phyloP scores from a whole-genome alignment of 2,329 filamentous ascomycete genomes.

The Rhinocladiella mackenziei region DNA sequence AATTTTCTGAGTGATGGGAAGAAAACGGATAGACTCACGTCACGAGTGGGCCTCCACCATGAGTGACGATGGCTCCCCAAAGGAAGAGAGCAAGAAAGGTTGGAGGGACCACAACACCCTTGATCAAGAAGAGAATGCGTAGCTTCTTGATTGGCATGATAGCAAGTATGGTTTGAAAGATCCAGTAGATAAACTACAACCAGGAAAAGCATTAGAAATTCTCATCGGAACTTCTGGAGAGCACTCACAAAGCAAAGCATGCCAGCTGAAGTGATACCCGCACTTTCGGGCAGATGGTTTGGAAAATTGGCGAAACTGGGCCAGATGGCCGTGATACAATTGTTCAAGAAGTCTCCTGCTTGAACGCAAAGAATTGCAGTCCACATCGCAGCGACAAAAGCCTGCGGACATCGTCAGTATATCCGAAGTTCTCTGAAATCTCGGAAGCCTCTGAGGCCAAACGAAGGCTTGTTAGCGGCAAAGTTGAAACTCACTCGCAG shows the following conservation, averaged over 20 bases:
- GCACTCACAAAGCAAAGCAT: slow-evolving; percentile 46
- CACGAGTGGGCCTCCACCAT: slow-evolving; percentile 42
- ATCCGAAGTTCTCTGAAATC: neutral
- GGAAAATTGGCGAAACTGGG: slow-evolving; percentile 44
- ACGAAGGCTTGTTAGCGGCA: neutral
- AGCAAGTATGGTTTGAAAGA: slow-evolving; percentile 44
- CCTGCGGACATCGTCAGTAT: neutral
- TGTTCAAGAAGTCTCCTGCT: slow-evolving; percentile 42
- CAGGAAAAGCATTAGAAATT: too few species aligned
- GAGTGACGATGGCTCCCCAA: slow-evolving; percentile 43
- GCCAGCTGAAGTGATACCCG: slow-evolving; percentile 39
- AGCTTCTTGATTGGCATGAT: slow-evolving; percentile 45
- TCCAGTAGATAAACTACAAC: slow-evolving; percentile 48
- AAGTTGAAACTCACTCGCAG: slow-evolving; percentile 26
- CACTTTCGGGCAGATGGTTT: slow-evolving; percentile 35
- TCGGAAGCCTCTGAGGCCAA: neutral
- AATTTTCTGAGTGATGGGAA: too few species aligned
- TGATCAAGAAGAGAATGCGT: slow-evolving; percentile 44
- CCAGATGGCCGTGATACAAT: slow-evolving; percentile 46
- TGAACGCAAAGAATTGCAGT: slow-evolving; percentile 46
- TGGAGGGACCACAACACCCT: slow-evolving; percentile 42
- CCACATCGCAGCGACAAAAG: neutral
- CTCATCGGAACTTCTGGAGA: slow-evolving; percentile 24
- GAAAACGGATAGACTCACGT: too few species aligned
- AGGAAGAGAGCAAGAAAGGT: slow-evolving; percentile 45